Evolutionary conservation across 179 eudicot genomes (phyloP).

Genomic region (Camellia oleifera): DNA sequence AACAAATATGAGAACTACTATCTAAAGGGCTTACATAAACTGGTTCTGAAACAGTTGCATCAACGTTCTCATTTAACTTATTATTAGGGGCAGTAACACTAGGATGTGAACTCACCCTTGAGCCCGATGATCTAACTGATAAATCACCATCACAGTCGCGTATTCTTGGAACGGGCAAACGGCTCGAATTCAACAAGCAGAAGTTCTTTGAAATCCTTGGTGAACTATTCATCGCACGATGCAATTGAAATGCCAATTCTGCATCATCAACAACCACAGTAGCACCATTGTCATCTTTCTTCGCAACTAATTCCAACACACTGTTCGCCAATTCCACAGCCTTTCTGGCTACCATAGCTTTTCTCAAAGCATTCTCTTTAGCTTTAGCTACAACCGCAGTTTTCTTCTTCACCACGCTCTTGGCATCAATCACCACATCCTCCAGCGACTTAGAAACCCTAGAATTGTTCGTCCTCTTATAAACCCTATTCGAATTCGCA

Average conservation of each 20-base stretch:
- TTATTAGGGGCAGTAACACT: background rate
- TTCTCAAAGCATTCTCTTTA: conserved; percentile 41
- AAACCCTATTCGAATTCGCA: conserved; percentile 31
- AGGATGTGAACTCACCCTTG: background rate
- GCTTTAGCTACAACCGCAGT: conserved; percentile 30
- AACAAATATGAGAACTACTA: conserved; percentile 12
- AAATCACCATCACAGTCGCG: conserved; percentile 8
- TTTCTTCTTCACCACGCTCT: conserved; percentile 42
- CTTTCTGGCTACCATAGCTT: conserved; percentile 36
- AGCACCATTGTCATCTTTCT: conserved; percentile 18
- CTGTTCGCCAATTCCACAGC: conserved; percentile 38
- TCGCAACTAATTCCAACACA: conserved; percentile 28
- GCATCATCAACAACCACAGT: conserved; percentile 39
- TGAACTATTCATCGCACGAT: conserved; percentile 73
- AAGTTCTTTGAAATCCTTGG: conserved; percentile 48
- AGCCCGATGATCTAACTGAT: background rate
- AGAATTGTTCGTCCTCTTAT: conserved; percentile 28
- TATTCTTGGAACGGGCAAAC: conserved; percentile 24
- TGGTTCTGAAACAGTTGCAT: background rate
- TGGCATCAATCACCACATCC: conserved; percentile 34
- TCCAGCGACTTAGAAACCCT: background rate
- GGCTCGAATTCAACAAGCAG: conserved; percentile 23
- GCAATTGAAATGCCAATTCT: conserved; percentile 61
- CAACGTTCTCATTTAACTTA: background rate
- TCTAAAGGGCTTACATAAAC: conserved; percentile 5